Evolutionary conservation across 164 flowering plant species (phyloP).

Genomic region (Vitis rupestris): DNA sequence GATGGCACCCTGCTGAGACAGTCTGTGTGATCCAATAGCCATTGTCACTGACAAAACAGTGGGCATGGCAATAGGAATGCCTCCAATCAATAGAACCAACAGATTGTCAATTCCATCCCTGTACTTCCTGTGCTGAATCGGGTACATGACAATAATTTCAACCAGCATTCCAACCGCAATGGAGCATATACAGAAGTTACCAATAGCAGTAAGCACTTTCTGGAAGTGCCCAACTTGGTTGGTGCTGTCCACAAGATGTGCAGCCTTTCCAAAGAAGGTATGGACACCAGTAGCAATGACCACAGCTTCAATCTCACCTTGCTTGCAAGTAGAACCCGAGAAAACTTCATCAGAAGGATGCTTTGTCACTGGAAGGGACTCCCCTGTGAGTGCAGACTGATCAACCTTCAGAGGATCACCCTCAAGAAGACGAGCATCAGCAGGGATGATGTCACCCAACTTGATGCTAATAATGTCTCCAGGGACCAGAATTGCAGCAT

Average conservation of each 20-base stretch:
- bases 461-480: conserved; percentile 73
- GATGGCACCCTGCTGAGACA: conserved; percentile 78
- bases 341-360: conserved; percentile 58
- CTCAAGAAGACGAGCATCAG: conserved; percentile 84
- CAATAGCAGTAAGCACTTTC: conserved; percentile 75
- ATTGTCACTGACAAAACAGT: conserved; percentile 75
- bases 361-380: conserved; percentile 73
- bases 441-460: conserved; percentile 73
- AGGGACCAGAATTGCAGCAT: conserved; percentile 67
- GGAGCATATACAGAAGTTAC: conserved; percentile 75
- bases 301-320: conserved; percentile 73
- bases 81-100: conserved; percentile 72
- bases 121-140: conserved; percentile 66
- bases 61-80: conserved; percentile 83
- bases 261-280: conserved; percentile 84
- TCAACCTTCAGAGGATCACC: conserved; percentile 77
- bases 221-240: conserved; percentile 83
- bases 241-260: conserved; percentile 80
- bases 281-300: conserved; percentile 87
- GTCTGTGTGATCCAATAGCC: conserved; percentile 78
- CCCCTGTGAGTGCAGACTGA: conserved; percentile 81
- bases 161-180: conserved; percentile 65
- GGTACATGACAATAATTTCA: conserved; percentile 74
- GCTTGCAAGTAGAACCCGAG: conserved; percentile 87
- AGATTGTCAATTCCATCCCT: conserved; percentile 77